Base-by-base conservation (phyloP, 2,329 filamentous ascomycete genomes). In the Arthrobotrys conoides region DNA sequence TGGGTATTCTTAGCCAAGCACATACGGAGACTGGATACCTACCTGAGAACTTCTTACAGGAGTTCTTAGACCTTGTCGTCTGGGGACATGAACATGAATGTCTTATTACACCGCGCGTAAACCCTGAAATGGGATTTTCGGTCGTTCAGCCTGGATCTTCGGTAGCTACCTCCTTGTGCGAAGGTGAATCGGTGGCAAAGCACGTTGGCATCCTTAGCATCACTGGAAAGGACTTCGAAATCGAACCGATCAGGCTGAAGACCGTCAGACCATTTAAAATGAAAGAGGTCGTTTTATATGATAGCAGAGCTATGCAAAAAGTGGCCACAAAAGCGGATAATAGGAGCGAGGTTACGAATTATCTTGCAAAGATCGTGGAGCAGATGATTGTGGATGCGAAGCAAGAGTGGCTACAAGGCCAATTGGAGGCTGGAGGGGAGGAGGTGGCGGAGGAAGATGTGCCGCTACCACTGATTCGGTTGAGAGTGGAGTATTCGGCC, bases 81-180 rank as follows among this genome's bases (percentile, higher is more conserved):
- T 99, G 96, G 96, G 96, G 96, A 2, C 96, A 99, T 82, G 96
- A 99, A 84, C 96, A 99, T 83, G 95, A 99, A 84, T 99, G 96
- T 83, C 84, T 95, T 6, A 97, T 99, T 80, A 91, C 97, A 53
- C 96, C 96, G 0, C 86, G 87, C 0, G 87, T 90, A 57, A 99
- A 98, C 82, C 89, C 92, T 0, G 93, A 97, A 82, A 97, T 91
- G 59, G 92, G 91, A 0, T 99, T 99, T 82, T 90, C 96, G 81
- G 95, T 99, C 80, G 97, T 99, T 90, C 96, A 99, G 82, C 96
- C 96, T 0, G 96, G 96, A 0, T 99, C 96, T 0, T 98, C 96
- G 0, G 92, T 99, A 0, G 96, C 95, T 0, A 99, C 96, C 0
- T 98, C 96, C 0, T 87, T 99, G 0, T 91, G 96, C 8, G 91